These are phyloP conservation scores for Talaromyces funiculosus DNA, from an alignment of 2,329 filamentous ascomycete species.

Conservation along the genomic window DNA sequence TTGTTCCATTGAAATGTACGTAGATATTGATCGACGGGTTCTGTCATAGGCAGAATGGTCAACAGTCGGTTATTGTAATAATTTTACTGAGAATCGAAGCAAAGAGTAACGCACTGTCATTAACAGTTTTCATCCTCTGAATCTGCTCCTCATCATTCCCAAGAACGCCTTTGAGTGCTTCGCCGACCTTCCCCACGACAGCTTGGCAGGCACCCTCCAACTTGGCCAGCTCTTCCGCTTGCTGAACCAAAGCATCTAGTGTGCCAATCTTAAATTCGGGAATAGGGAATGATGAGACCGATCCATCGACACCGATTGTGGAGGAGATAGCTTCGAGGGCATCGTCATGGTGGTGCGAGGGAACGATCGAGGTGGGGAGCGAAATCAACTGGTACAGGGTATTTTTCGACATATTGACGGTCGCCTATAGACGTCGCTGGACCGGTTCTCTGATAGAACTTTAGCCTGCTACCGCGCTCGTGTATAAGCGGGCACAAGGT, in stretches of 20 bases:
- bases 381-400: slow-evolving; percentile 80
- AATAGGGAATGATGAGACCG: slow-evolving; percentile 70
- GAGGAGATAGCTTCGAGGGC: slow-evolving; percentile 70
- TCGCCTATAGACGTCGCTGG: neutral
- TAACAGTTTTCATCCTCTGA: slow-evolving; percentile 83
- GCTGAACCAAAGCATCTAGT: slow-evolving; percentile 87
- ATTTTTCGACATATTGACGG: slow-evolving; percentile 38
- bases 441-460: neutral
- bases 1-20: slow-evolving; percentile 93
- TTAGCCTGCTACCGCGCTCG: slow-evolving; percentile 20
- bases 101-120: slow-evolving; percentile 65
- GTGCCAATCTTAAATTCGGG: slow-evolving; percentile 98
- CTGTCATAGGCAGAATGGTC: slow-evolving; percentile 42
- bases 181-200: slow-evolving; percentile 81
- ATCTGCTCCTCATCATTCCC: slow-evolving; percentile 80
- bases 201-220: slow-evolving; percentile 72
- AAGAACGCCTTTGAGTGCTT: slow-evolving; percentile 75
- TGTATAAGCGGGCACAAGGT: slow-evolving; percentile 21
- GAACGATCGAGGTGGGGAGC: slow-evolving; percentile 79
- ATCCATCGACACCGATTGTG: slow-evolving; percentile 68
- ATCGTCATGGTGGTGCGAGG: slow-evolving; percentile 72
- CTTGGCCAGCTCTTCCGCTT: slow-evolving; percentile 91
- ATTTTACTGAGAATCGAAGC: no score
- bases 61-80: no score
- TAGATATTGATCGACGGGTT: slow-evolving; percentile 92